Evolutionary conservation across 2,329 filamentous ascomycete species (phyloP).

Genomic region (Ophiostoma piceae): DNA sequence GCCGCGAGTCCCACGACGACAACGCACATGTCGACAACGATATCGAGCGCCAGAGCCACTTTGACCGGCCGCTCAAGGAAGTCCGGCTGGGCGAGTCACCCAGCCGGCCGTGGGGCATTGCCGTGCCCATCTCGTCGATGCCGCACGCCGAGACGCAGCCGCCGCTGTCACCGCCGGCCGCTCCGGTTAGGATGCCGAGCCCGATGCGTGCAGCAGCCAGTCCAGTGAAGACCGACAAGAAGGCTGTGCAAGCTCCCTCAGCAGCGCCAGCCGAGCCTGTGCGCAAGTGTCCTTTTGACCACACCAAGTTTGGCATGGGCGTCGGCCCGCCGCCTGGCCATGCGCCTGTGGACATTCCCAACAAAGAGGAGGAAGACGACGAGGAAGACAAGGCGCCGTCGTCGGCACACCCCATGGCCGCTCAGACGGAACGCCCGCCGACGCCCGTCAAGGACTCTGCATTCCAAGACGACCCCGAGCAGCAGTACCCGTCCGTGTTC

Average conservation of each 20-base stretch:
- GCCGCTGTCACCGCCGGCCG: constrained; percentile 53
- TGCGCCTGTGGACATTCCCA: background rate
- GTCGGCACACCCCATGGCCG: background rate
- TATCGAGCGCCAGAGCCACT: constrained; percentile 63
- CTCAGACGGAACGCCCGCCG: constrained; percentile 26
- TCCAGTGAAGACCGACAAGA: constrained; percentile 19
- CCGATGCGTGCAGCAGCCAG: constrained; percentile 28
- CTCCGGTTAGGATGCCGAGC: constrained; percentile 49
- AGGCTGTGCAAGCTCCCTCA: background rate
- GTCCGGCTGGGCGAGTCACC: constrained; percentile 91
- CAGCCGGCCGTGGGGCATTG: constrained; percentile 87
- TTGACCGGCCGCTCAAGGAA: constrained; percentile 80
- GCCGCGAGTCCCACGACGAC: constrained; percentile 16
- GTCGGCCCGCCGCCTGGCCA: constrained; percentile 20
- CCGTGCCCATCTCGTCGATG: constrained; percentile 53
- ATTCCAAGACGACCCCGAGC: constrained; percentile 17
- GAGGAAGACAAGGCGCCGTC: background rate
- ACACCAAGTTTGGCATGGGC: constrained; percentile 31
- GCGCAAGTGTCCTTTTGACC: constrained; percentile 53
- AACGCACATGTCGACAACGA: constrained; percentile 38
- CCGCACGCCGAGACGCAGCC: constrained; percentile 36
- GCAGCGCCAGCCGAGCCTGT: constrained; percentile 15
- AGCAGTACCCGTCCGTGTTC: background rate
- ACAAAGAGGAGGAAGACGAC: background rate
- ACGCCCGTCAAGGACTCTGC: constrained; percentile 26